Conservation (phyloP, 139 green algal genomes). For the Volvox reticuliferus region DNA sequence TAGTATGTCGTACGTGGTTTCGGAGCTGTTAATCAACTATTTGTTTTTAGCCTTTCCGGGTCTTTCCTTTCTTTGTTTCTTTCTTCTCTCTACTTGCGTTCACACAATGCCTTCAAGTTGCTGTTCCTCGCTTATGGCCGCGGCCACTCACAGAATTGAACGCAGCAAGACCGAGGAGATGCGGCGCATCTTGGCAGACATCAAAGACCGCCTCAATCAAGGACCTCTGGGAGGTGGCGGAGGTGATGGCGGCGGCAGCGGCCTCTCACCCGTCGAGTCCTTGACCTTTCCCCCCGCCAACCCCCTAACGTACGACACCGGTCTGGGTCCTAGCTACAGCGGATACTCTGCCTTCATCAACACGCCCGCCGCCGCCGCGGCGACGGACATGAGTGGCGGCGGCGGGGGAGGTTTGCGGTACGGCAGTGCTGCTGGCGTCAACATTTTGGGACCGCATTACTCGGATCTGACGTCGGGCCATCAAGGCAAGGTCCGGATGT, state of each 20-base stretch:
- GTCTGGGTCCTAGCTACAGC: background rate
- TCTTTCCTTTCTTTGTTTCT: too few relatives aligned
- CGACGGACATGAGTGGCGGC: background rate
- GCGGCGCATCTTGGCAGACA: constrained; percentile 51
- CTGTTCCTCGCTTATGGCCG: too few relatives aligned
- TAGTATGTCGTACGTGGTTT: too few relatives aligned
- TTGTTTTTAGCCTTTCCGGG: too few relatives aligned
- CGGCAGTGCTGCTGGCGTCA: constrained; percentile 29
- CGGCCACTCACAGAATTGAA: constrained; percentile 37
- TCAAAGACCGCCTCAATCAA: constrained; percentile 43
- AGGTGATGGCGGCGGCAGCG: background rate
- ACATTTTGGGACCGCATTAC: constrained; percentile 5
- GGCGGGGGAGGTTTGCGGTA: constrained; percentile 2
- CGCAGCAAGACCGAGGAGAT: constrained; percentile 50
- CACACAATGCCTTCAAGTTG: too few relatives aligned
- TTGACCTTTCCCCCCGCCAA: constrained; percentile 29
- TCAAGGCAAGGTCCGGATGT: constrained; percentile 38
- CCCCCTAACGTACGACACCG: background rate
- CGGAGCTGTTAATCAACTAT: too few relatives aligned
- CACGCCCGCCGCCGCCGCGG: background rate
- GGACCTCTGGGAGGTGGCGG: background rate
- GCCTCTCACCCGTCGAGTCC: background rate
- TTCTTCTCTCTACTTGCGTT: too few relatives aligned
- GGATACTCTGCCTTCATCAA: background rate
- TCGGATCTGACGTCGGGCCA: background rate